phyloP scores from a whole-genome alignment of 2,329 filamentous ascomycete species.

The Zasmidium angulare region DNA sequence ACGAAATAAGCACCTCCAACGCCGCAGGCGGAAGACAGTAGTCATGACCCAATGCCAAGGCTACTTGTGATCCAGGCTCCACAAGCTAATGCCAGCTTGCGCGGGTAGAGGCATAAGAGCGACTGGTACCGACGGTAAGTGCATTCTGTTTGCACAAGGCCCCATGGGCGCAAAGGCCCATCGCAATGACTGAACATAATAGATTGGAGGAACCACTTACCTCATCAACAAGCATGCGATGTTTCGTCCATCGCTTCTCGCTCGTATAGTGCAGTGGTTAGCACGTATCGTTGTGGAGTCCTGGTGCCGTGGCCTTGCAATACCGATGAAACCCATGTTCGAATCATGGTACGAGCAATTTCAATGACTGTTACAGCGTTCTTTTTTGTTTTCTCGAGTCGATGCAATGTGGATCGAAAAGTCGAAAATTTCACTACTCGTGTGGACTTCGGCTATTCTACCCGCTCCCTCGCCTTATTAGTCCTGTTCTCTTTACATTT shows the following conservation, averaged over 20 bases:
- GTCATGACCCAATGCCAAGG: not conserved
- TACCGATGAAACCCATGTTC: conserved; percentile 6
- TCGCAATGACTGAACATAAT: not conserved
- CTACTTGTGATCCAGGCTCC: not conserved
- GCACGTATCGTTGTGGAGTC: conserved; percentile 5
- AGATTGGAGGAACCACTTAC: not conserved
- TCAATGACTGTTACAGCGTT: not conserved
- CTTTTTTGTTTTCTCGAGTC: not conserved
- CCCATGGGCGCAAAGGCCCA: not conserved
- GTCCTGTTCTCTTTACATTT: not conserved
- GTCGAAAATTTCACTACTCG: not conserved
- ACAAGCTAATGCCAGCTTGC: not conserved
- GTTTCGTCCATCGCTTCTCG: too few relatives aligned
- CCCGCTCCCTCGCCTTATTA: too few relatives aligned
- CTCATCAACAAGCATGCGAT: too few relatives aligned
- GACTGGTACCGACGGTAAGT: not conserved
- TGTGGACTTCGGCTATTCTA: not conserved
- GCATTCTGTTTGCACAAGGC: not conserved
- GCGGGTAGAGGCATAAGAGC: not conserved
- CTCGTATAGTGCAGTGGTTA: conserved; percentile 2
- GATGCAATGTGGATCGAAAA: not conserved
- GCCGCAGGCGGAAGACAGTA: not conserved
- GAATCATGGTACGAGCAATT: conserved; percentile 8
- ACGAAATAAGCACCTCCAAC: conserved; percentile 8
- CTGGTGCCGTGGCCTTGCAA: not conserved